Evolutionary conservation across 2,329 filamentous ascomycete species (phyloP).

Genomic region (Colletotrichum gloeosporioides): DNA sequence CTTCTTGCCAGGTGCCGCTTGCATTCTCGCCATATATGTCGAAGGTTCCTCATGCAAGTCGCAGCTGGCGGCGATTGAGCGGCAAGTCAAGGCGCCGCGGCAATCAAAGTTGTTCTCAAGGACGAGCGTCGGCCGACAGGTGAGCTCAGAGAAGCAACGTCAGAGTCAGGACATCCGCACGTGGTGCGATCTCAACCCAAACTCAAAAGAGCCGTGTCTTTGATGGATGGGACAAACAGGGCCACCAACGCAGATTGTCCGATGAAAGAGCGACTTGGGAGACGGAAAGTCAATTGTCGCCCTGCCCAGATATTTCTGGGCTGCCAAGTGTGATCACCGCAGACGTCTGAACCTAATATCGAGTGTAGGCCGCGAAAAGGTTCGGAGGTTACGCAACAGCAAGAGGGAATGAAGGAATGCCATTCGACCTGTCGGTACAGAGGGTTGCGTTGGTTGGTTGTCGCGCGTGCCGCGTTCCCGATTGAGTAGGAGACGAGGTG

Average conservation of each 20-base stretch:
- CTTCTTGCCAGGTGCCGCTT: not conserved
- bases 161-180: not conserved
- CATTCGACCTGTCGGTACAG: not conserved
- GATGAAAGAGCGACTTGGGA: not conserved
- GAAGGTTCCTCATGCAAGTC: not conserved
- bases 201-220: not conserved
- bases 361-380: not conserved
- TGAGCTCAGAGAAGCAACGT: not conserved
- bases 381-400: not conserved
- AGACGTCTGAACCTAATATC: not conserved
- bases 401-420: not conserved
- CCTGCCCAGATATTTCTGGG: not conserved
- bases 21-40: not conserved
- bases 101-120: not conserved
- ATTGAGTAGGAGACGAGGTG: not conserved
- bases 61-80: not conserved
- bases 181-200: not conserved
- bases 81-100: not conserved
- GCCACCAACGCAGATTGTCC: conserved; percentile 5
- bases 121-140: not conserved
- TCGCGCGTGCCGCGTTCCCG: not conserved
- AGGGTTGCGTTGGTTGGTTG: not conserved
- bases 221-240: conserved; percentile 5
- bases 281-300: conserved; percentile 5
- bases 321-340: not conserved